Evolutionary conservation across 1,284 basidiomycete genomes (phyloP), one percentile per base, ranked within the genome.

Genomic region (Xerocomus cyaneibrunnescens): DNA sequence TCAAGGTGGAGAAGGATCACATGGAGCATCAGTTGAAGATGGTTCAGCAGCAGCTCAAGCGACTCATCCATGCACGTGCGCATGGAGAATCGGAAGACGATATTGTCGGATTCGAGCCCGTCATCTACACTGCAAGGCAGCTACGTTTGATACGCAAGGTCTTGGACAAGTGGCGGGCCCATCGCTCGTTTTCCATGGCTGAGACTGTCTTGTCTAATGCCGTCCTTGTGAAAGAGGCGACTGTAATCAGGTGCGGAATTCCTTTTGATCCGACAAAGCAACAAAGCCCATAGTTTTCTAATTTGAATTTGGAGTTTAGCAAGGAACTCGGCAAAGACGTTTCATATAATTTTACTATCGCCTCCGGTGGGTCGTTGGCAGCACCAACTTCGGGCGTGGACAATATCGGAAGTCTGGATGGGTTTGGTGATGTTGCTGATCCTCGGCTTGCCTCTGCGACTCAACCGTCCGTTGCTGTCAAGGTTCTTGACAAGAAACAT

Each of bases 341-440:
- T 36, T 80, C 84, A 8, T 98, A 95, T 70, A 98, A 99, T 70
- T 96, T 97, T 65, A 87, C 88, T 4, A 83, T 97, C 42, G 84
- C 92, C 22, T 86, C 94, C 44, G 91, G 89, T 40, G 89, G 89
- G 19, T 82, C 87, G 7, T 75, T 94, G 17, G 86, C 89, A 40
- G 82, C 86, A 3, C 92, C 94, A 5, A 79, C 77, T 16, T 97
- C 94, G 16, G 86, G 88, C 3, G 79, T 94, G 36, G 94, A 94
- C 64, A 85, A 87, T 23, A 89, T 94, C 55, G 89, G 89, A 22
- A 92, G 92, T 3, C 74, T 98, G 35, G 88, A 92, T 68, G 89
- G 94, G 64, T 92, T 97, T 65, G 95, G 95, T 27, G 94, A 97
- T 60, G 89, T 93, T n/a, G 81, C 87, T 19, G 90, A 94, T 68